These are phyloP conservation scores for Craspedostauros australis DNA, from an alignment of 108 stramenopile species.

Conservation along the genomic window DNA sequence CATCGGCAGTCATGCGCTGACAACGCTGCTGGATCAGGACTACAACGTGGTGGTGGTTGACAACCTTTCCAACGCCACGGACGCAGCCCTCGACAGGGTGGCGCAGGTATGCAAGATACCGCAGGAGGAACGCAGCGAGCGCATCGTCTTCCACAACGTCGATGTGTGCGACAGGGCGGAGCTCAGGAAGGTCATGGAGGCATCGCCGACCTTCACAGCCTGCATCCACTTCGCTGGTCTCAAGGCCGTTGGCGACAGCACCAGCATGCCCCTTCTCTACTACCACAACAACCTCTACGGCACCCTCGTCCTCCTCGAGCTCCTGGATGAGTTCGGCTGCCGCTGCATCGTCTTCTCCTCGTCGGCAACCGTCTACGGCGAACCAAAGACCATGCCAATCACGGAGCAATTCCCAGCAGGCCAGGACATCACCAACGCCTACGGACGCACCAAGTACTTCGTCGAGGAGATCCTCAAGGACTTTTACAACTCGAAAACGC, in stretches of 20 bases:
- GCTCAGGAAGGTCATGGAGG: slow-evolving; percentile 67
- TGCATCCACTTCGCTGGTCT: slow-evolving; percentile 99
- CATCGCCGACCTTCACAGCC: slow-evolving; percentile 62
- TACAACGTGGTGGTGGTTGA: slow-evolving; percentile 89
- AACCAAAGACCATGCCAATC: slow-evolving; percentile 85
- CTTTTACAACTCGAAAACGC: slow-evolving; percentile 63
- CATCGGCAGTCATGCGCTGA: slow-evolving; percentile 96
- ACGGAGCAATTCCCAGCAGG: slow-evolving; percentile 82
- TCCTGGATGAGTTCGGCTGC: slow-evolving; percentile 90
- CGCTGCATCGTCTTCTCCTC: slow-evolving; percentile 88
- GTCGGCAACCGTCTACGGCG: slow-evolving; percentile 98
- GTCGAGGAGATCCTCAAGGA: slow-evolving; percentile 96
- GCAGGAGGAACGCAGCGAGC: slow-evolving; percentile 31
- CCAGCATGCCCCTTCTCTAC: slow-evolving; percentile 85
- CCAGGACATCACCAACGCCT: slow-evolving; percentile 95
- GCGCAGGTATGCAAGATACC: slow-evolving; percentile 50
- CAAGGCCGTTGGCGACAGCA: slow-evolving; percentile 96
- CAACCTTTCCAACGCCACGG: slow-evolving; percentile 71
- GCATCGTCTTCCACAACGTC: slow-evolving; percentile 66
- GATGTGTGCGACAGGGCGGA: slow-evolving; percentile 64
- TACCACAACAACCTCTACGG: slow-evolving; percentile 91
- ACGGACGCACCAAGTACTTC: slow-evolving; percentile 98
- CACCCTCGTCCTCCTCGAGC: slow-evolving; percentile 74
- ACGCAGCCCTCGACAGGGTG: slow-evolving; percentile 66
- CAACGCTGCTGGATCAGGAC: slow-evolving; percentile 76